Base-by-base conservation (phyloP, 1,139 yeast species). In the Saccharomyces pastorianus region DNA sequence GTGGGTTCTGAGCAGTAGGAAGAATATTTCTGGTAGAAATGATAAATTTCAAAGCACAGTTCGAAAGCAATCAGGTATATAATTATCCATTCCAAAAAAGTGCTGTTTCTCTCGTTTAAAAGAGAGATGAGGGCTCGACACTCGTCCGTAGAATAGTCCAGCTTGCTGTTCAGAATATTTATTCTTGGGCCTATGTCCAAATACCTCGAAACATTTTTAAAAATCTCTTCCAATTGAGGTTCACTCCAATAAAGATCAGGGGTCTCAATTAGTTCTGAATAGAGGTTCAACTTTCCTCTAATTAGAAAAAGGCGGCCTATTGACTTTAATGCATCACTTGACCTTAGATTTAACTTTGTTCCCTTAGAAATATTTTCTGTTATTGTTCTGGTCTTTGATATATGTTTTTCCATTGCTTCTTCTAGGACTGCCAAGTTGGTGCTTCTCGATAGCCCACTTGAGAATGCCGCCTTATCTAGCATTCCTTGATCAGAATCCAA, bases 191-290 rank as follows among this genome's bases (percentile, higher is more conserved):
- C 76, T 28, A 90, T 83, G 65, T 90, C 97, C 54, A 90, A 73
- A 41, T 81, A 81, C 53, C 79, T 78, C 0, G 95, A 85, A 4
- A 88, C 82, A 25, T 81, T 76, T 50, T 83, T 79, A 69, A 88
- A 90, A 17, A 89, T 81, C 53, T 77, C 77, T 65, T 90, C 97
- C 53, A 90, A 73, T 41, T 83, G 81, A 0, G 96, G 96, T 63
- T 89, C 96, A 53, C 89, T 81, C 97, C 97, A 90, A 70, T 89
- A 90, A 49, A 89, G 71, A 67, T 90, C 97, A 0, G 97, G 97
- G 0, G 95, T 88, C 63, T 90, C 97, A 47, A 88, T 88, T 54
- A 90, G 76, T 64, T 90, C 96, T n/a, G 93, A 85, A 68, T 90
- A 88, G 49, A 90, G 71, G 63, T 90, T 90, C 58, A 90, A 76